Base-by-base conservation (phyloP, 2,329 filamentous ascomycete genomes). In the Ophiosphaerella korrae region DNA sequence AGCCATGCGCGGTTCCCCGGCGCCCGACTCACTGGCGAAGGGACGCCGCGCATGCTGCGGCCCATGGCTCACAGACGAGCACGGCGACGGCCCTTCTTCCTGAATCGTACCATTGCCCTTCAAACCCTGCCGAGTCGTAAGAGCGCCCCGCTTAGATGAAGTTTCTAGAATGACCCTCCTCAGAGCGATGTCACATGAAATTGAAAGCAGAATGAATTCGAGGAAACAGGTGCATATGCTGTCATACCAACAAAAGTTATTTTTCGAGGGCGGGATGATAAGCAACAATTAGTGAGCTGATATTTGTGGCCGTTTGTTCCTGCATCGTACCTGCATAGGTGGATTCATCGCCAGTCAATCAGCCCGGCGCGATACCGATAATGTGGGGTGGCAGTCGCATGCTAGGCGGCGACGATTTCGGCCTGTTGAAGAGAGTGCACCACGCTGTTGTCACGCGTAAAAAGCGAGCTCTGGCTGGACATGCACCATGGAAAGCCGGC, bases 251-350 rank as follows among this genome's bases (percentile, higher is more conserved):
- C 55, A 39, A 49, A 47, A 23, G 49, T 31, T 41, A 47, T 58
- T 61, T 58, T 56, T 48, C 18, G 18, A 21, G 18, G 46, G 54
- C 42, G 52, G 53, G 49, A 55, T 52, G 60, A 63, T 60, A 58
- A 59, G 56, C 39, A 26, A 26, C 39, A 52, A 48, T 58, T 29
- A 9, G 6, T 39, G 53, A 49, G 45, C 41, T 48, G 49, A 45
- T 54, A 48, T 50, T 55, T 54, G 49, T 46, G 46, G 53, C 55
- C 57, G 56, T 54, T 55, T 56, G 54, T 60, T 61, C 54, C 51
- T 58, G 53, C 51, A 57, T 53, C 60, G 73, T 74, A 68, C 73
- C 73, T 75, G 73, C 73, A 67, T 74, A 72, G 73, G 72, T 56
- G 57, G 58, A 58, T 50, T 45, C 49, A 54, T 52, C 53, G 51